Percentiles rank a stretch among this genome's conserved stretches.
Conservation (phyloP, 306 rosid genomes). For the Casuarina glauca region DNA sequence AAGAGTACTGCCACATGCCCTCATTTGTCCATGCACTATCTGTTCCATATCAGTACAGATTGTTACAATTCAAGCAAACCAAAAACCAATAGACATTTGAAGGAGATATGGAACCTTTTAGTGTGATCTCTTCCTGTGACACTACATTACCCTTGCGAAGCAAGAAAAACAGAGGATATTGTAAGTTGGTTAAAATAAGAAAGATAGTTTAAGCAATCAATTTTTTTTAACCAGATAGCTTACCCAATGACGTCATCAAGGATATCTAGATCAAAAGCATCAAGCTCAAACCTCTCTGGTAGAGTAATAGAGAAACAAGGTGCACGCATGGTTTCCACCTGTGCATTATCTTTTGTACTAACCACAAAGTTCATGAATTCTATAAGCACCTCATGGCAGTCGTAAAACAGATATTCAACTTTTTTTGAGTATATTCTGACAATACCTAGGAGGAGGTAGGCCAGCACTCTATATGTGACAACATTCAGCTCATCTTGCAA, state of each 20-base stretch:
- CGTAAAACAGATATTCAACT: constrained; percentile 61
- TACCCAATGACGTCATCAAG: too few relatives aligned
- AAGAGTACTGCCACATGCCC: constrained; percentile 39
- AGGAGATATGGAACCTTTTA: constrained; percentile 57
- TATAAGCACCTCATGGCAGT: constrained; percentile 54
- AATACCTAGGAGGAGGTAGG: constrained; percentile 83
- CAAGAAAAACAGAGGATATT: constrained; percentile 21
- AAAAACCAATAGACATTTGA: constrained; percentile 14
- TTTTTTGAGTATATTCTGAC: constrained; percentile 76
- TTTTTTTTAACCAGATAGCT: too few relatives aligned
- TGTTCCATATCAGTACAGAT: constrained; percentile 50
- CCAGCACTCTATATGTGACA: constrained; percentile 66
- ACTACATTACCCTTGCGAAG: constrained; percentile 55
- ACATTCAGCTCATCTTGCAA: constrained; percentile 56
- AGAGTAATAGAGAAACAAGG: too few relatives aligned
- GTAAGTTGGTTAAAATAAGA: constrained; percentile 10
- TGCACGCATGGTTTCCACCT: constrained; percentile 33
- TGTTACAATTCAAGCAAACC: constrained; percentile 19
- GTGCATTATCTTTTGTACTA: constrained; percentile 30
- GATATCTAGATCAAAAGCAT: too few relatives aligned
- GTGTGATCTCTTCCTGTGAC: constrained; percentile 64
- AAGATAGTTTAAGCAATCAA: neutral
- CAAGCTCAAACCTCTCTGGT: too few relatives aligned
- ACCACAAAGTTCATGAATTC: constrained; percentile 52
- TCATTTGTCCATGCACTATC: constrained; percentile 43